Percentiles rank a stretch among this genome's conserved stretches.
Conservation (phyloP, 306 rosid species). For the Oxytropis ochrocephala region DNA sequence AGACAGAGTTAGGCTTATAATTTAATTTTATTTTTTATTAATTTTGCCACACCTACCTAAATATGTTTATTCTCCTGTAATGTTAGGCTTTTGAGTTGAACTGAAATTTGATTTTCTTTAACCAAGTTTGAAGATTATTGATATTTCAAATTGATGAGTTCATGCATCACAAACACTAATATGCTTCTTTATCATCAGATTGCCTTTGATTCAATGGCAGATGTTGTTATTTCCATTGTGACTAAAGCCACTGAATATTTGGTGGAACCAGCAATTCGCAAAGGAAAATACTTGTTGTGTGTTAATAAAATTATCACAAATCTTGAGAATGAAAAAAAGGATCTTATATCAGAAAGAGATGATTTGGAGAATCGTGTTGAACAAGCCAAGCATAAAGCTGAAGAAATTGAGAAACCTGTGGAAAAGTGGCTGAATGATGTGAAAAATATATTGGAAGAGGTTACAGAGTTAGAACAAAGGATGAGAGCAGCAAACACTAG, state of each 20-base stretch:
- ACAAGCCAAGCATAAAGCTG: neutral
- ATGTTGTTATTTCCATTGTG: neutral
- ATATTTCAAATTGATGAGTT: no score
- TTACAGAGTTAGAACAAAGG: neutral
- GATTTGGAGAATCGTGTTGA: neutral
- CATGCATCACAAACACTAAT: no score
- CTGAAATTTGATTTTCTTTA: no score
- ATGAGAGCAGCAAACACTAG: neutral
- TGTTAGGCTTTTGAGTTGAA: no score
- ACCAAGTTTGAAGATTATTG: no score
- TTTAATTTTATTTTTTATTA: no score
- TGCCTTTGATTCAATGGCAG: neutral
- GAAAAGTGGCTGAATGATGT: slow-evolving; percentile 9
- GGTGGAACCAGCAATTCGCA: neutral
- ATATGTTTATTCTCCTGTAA: no score
- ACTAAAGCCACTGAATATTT: neutral
- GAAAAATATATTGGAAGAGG: neutral
- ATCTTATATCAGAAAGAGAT: neutral
- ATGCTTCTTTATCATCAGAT: neutral
- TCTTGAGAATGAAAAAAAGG: neutral
- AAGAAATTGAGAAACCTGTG: neutral
- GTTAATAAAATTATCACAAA: neutral
- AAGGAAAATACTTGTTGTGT: neutral
- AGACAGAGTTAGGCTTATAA: neutral
- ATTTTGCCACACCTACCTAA: no score